Percentiles rank a stretch among this genome's conserved stretches.
phyloP scores from a whole-genome alignment of 1,139 yeast species.

The Arxiozyma heterogenica region DNA sequence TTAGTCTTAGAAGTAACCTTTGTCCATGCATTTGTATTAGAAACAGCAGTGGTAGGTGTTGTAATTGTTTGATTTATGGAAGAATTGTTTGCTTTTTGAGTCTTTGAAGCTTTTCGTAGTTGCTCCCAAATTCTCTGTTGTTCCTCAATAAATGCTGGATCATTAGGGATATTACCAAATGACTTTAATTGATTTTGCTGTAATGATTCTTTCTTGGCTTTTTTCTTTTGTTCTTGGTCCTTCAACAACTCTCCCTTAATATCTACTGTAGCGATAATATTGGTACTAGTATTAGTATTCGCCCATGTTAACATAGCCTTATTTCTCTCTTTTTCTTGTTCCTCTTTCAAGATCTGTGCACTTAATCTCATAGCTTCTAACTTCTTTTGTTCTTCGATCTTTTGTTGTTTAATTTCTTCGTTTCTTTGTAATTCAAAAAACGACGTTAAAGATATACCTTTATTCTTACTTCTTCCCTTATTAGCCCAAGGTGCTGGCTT shows the following conservation, averaged over 20 bases:
- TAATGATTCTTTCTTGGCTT: neutral
- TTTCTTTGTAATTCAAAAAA: slow-evolving; percentile 8
- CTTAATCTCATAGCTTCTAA: slow-evolving; percentile 14
- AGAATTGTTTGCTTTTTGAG: neutral
- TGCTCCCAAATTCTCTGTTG: slow-evolving; percentile 26
- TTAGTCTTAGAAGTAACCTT: slow-evolving; percentile 19
- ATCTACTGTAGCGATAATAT: slow-evolving; percentile 12
- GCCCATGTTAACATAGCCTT: slow-evolving; percentile 29
- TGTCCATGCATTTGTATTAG: slow-evolving; percentile 20
- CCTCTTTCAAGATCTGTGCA: slow-evolving; percentile 18
- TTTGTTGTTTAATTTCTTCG: slow-evolving; percentile 16
- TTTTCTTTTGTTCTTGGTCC: slow-evolving; percentile 5
- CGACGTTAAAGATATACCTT: slow-evolving; percentile 4
- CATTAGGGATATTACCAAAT: slow-evolving; percentile 1
- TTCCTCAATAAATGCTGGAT: slow-evolving; percentile 22
- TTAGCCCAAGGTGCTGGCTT: slow-evolving; percentile 39
- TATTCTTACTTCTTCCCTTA: slow-evolving; percentile 21
- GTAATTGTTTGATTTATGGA: slow-evolving; percentile 5
- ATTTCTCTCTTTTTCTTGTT: slow-evolving; percentile 14
- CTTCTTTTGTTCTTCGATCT: slow-evolving; percentile 5
- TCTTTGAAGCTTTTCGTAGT: slow-evolving; percentile 13
- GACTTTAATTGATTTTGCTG: neutral
- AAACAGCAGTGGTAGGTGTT: neutral
- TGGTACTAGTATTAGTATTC: slow-evolving; percentile 14
- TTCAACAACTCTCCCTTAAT: slow-evolving; percentile 15